phyloP scores from a whole-genome alignment of 371 early-diverging fungal species.

The Apophysomyces elegans region DNA sequence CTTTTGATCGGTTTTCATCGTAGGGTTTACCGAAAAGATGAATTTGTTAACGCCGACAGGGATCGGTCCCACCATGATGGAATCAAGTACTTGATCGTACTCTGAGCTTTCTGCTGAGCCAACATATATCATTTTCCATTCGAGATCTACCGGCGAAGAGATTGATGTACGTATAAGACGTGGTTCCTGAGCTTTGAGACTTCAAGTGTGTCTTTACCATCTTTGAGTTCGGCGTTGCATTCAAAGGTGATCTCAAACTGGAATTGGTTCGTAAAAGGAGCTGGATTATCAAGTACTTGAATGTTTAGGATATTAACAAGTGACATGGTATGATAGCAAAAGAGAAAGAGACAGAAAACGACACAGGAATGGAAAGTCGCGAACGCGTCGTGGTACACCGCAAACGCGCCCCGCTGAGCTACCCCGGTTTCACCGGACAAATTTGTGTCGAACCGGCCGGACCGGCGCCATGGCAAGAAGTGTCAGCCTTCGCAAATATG shows the following conservation, averaged over 20 bases:
- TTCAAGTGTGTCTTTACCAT: constrained; percentile 64
- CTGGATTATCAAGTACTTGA: constrained; percentile 84
- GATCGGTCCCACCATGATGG: constrained; percentile 95
- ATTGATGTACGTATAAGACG: not conserved
- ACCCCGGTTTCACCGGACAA: not conserved
- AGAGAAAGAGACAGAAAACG: constrained; percentile 13
- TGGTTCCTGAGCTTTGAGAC: not conserved
- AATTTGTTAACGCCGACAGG: constrained; percentile 97
- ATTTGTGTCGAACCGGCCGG: constrained; percentile 1
- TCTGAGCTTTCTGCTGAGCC: constrained; percentile 83
- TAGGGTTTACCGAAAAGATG: constrained; percentile 74
- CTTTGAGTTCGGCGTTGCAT: constrained; percentile 83
- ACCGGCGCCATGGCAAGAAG: not conserved
- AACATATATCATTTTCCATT: constrained; percentile 96
- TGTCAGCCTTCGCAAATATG: constrained; percentile 9
- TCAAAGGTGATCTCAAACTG: constrained; percentile 97
- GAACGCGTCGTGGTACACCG: not conserved
- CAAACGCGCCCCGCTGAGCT: not conserved
- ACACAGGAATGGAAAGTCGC: constrained; percentile 10
- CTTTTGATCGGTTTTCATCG: not conserved
- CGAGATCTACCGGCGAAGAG: constrained; percentile 73
- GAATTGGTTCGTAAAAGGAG: constrained; percentile 79
- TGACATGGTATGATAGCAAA: constrained; percentile 63
- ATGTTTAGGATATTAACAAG: constrained; percentile 86
- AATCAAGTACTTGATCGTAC: constrained; percentile 94